Percentiles rank a stretch among this genome's conserved stretches.
These are phyloP conservation scores for Gymnopilus junonius DNA, from an alignment of 768 basidiomycete species.

Conservation along the genomic window DNA sequence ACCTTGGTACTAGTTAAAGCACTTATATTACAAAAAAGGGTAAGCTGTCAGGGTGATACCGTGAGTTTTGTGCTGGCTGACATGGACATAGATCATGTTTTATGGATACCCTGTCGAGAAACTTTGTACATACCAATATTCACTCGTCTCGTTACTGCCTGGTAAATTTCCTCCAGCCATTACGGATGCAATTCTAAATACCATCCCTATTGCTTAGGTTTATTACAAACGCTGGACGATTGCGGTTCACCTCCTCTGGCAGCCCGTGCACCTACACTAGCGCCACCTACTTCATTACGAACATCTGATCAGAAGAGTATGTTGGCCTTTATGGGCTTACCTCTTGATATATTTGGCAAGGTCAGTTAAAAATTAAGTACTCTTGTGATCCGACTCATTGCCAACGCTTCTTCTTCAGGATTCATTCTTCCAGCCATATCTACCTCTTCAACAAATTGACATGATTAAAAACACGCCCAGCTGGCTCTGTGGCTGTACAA, in stretches of 20 bases:
- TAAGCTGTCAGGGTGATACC: constrained; percentile 34
- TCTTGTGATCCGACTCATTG: background rate
- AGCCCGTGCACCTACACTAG: constrained; percentile 56
- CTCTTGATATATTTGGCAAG: constrained; percentile 91
- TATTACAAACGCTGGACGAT: constrained; percentile 89
- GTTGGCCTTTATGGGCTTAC: constrained; percentile 92
- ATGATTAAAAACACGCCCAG: constrained; percentile 77
- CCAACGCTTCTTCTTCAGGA: constrained; percentile 50
- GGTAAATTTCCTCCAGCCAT: constrained; percentile 47
- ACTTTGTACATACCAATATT: constrained; percentile 97
- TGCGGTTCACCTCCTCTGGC: constrained; percentile 88
- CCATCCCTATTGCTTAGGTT: constrained; percentile 47
- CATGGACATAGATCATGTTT: constrained; percentile 80
- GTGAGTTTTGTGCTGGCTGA: background rate
- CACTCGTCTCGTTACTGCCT: constrained; percentile 90
- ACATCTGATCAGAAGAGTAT: constrained; percentile 93
- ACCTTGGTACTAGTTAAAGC: constrained; percentile 95
- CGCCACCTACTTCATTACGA: constrained; percentile 75
- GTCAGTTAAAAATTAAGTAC: constrained; percentile 37
- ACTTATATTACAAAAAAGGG: constrained; percentile 91
- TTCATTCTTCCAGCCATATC: constrained; percentile 96
- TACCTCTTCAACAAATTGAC: constrained; percentile 94
- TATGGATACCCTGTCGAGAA: constrained; percentile 96
- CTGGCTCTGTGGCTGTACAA: constrained; percentile 96
- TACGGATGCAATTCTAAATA: background rate